phyloP scores from a whole-genome alignment of 192 early-diverging fungal species.

The Rhizoclosmatium sp. region DNA sequence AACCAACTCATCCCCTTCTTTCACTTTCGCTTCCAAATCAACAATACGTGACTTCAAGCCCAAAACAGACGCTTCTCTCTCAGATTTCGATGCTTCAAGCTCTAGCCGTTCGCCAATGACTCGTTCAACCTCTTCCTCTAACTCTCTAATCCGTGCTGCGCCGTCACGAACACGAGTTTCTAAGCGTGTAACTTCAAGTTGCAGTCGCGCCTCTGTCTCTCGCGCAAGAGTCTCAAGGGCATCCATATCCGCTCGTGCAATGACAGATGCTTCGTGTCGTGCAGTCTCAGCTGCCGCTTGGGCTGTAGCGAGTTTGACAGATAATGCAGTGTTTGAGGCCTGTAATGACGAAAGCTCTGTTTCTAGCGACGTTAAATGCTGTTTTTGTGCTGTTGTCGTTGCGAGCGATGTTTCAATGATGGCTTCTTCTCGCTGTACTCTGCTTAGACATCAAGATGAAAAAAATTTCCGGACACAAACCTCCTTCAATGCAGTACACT shows the following conservation, averaged over 20 bases:
- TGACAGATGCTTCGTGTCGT: neutral
- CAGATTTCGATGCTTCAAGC: slow-evolving; percentile 12
- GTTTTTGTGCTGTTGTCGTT: slow-evolving; percentile 13
- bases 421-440: slow-evolving; percentile 2
- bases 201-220: neutral
- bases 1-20: neutral
- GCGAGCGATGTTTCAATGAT: slow-evolving; percentile 4
- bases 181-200: neutral
- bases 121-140: neutral
- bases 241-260: neutral
- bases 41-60: neutral
- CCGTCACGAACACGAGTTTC: neutral
- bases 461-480: slow-evolving; percentile 21
- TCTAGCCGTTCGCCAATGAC: neutral
- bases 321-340: neutral
- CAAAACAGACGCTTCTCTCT: neutral
- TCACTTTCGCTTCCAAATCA: neutral
- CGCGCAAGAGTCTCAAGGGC: neutral
- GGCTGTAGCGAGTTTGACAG: neutral
- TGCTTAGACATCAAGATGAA: neutral
- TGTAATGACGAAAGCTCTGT: slow-evolving; percentile 2
- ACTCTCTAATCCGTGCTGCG: neutral
- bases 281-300: neutral
- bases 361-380: slow-evolving; percentile 23
- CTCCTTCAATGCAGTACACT: slow-evolving; percentile 8